These are phyloP conservation scores for Moesziomyces aphidis DNA, from an alignment of 1,284 basidiomycete genomes.

Conservation along the genomic window DNA sequence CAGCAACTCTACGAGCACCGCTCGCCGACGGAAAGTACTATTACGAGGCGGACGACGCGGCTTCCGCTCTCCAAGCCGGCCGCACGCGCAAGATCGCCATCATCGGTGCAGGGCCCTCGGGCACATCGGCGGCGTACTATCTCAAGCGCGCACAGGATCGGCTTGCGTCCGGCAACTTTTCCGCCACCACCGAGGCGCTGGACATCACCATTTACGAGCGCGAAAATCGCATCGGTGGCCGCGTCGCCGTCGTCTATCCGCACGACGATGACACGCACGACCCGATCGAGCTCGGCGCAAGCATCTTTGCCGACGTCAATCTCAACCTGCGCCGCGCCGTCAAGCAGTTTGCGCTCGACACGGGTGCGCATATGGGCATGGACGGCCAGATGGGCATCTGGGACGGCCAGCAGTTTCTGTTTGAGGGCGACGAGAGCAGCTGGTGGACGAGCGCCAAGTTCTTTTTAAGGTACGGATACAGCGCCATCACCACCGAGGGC, in stretches of 20 bases:
- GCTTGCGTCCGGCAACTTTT: conserved; percentile 11
- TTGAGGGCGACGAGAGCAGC: conserved; percentile 54
- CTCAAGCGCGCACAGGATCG: conserved; percentile 72
- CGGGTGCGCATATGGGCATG: conserved; percentile 21
- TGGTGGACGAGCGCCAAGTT: conserved; percentile 64
- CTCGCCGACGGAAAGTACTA: not conserved
- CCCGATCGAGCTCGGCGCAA: conserved; percentile 84
- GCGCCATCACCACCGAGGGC: conserved; percentile 73
- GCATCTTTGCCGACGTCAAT: conserved; percentile 86
- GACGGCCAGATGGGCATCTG: conserved; percentile 72
- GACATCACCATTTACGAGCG: conserved; percentile 86
- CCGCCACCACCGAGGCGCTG: conserved; percentile 60
- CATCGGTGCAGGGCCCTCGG: conserved; percentile 89
- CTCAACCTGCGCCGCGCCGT: conserved; percentile 72
- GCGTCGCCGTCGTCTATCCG: conserved; percentile 82
- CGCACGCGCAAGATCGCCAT: conserved; percentile 74
- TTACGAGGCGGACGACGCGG: not conserved
- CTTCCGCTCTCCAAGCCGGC: not conserved
- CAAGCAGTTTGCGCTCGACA: conserved; percentile 34
- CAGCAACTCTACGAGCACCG: not conserved
- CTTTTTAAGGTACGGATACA: conserved; percentile 81
- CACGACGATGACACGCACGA: conserved; percentile 74
- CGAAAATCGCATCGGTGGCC: conserved; percentile 80
- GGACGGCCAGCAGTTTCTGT: conserved; percentile 75
- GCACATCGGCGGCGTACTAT: conserved; percentile 88